Evolutionary conservation across 176 grass and related monocot genomes (phyloP).

Genomic region (Oryza coarctata): DNA sequence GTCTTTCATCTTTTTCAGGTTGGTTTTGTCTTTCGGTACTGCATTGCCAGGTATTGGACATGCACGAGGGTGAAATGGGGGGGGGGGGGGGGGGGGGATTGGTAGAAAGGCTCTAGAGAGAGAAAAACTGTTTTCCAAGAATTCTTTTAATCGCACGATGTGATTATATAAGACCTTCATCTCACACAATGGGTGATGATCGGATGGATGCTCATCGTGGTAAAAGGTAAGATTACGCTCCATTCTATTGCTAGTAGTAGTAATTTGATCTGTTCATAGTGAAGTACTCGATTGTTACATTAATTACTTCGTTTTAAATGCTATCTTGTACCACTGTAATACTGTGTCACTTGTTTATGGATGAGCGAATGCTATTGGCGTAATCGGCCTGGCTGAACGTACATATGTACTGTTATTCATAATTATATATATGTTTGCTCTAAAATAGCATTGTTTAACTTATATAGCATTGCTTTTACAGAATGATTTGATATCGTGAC

Average conservation of each 20-base stretch:
- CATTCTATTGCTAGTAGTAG: too few relatives aligned
- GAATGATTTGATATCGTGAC: not conserved
- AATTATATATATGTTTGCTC: too few relatives aligned
- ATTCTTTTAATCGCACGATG: not conserved
- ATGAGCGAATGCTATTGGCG: too few relatives aligned
- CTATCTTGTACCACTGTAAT: constrained; percentile 6
- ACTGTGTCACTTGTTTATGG: too few relatives aligned
- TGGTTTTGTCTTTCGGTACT: not conserved
- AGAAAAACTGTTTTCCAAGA: too few relatives aligned
- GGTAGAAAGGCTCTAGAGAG: too few relatives aligned
- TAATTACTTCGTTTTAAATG: constrained; percentile 5
- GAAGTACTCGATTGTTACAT: not conserved
- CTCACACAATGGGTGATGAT: not conserved
- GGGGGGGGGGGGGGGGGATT: too few relatives aligned
- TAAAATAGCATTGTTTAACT: not conserved
- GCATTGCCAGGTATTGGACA: not conserved
- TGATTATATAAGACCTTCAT: not conserved
- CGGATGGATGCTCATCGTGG: not conserved
- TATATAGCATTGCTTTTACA: not conserved
- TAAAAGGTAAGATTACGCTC: not conserved
- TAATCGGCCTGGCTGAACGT: too few relatives aligned
- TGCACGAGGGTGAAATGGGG: not conserved
- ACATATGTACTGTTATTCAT: not conserved
- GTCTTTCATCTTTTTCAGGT: not conserved
- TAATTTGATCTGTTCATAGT: constrained; percentile 6